Evolutionary conservation across 805 yeast species (phyloP).

Genomic region (Candida namnaoensis): DNA sequence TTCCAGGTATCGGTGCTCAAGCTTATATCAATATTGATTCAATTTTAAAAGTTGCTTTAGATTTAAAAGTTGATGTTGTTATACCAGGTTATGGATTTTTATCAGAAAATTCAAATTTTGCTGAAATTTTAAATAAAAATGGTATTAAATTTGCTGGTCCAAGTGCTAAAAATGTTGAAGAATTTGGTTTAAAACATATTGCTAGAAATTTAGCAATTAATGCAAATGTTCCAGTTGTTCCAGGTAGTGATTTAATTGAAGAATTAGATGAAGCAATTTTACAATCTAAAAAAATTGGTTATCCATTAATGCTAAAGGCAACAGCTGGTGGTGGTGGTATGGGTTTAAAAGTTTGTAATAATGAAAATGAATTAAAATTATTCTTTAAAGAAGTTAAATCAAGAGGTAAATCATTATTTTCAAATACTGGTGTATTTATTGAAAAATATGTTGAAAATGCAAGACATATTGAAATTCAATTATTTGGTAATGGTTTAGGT

Average conservation of each 20-base stretch:
- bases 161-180: conserved; percentile 14
- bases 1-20: conserved; percentile 19
- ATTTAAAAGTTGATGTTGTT: conserved; percentile 24
- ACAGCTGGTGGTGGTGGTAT: conserved; percentile 24
- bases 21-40: conserved; percentile 17
- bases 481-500: conserved; percentile 20
- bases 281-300: conserved; percentile 3
- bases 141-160: conserved; percentile 20
- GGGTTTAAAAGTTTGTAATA: conserved; percentile 17
- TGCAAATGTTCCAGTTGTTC: conserved; percentile 18
- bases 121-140: conserved; percentile 5
- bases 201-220: conserved; percentile 17
- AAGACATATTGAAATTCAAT: conserved; percentile 20
- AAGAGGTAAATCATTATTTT: conserved; percentile 17
- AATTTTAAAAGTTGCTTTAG: conserved; percentile 20
- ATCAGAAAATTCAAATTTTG: conserved; percentile 12
- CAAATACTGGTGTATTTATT: conserved; percentile 15
- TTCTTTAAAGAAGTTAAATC: conserved; percentile 14
- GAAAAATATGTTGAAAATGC: conserved; percentile 18
- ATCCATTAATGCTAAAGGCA: conserved; percentile 20
- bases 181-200: conserved; percentile 20
- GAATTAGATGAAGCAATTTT: conserved; percentile 3
- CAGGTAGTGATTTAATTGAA: conserved; percentile 15
- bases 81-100: conserved; percentile 29
- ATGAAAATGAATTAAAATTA: conserved; percentile 6